Evolutionary conservation across 2,329 filamentous ascomycete species (phyloP).

Genomic region (Bipolaris zeicola): DNA sequence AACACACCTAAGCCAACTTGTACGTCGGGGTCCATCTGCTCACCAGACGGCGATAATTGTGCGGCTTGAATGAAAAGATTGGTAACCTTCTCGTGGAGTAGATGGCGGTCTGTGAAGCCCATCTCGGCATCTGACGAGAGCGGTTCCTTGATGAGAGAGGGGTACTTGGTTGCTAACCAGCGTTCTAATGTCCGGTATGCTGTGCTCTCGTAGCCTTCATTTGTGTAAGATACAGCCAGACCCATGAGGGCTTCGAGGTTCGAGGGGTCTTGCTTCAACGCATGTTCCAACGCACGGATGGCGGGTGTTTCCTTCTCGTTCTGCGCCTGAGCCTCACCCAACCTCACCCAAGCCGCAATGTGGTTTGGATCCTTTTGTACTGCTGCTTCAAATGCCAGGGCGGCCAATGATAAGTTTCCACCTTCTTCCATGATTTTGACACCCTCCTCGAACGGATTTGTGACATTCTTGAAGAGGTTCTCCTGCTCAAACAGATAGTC

Average conservation of each 20-base stretch:
- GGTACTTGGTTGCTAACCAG: slow-evolving; percentile 96
- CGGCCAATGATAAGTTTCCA: slow-evolving; percentile 90
- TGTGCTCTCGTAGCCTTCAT: slow-evolving; percentile 97
- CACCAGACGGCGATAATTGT: slow-evolving; percentile 86
- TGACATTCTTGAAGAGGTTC: slow-evolving; percentile 81
- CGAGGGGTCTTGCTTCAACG: slow-evolving; percentile 82
- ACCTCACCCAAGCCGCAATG: slow-evolving; percentile 89
- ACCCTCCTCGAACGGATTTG: slow-evolving; percentile 90
- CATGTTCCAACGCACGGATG: slow-evolving; percentile 90
- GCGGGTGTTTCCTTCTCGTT: slow-evolving; percentile 98
- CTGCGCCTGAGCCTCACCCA: slow-evolving; percentile 92
- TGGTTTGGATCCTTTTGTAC: slow-evolving; percentile 88
- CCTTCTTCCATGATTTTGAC: slow-evolving; percentile 91
- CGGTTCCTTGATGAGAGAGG: slow-evolving; percentile 74
- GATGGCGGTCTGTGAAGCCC: slow-evolving; percentile 90
- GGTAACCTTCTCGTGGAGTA: slow-evolving; percentile 88
- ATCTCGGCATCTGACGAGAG: slow-evolving; percentile 79
- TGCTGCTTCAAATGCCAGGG: slow-evolving; percentile 93
- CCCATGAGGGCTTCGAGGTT: slow-evolving; percentile 94
- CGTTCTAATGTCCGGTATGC: slow-evolving; percentile 95
- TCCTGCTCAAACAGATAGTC: slow-evolving; percentile 95
- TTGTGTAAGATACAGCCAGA: slow-evolving; percentile 94
- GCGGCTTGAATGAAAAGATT: slow-evolving; percentile 90
- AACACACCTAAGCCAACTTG: slow-evolving; percentile 96
- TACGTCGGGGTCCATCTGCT: slow-evolving; percentile 97